Evolutionary conservation across 495 filamentous ascomycete genomes (phyloP).

Genomic region (Penicillium chermesinum): DNA sequence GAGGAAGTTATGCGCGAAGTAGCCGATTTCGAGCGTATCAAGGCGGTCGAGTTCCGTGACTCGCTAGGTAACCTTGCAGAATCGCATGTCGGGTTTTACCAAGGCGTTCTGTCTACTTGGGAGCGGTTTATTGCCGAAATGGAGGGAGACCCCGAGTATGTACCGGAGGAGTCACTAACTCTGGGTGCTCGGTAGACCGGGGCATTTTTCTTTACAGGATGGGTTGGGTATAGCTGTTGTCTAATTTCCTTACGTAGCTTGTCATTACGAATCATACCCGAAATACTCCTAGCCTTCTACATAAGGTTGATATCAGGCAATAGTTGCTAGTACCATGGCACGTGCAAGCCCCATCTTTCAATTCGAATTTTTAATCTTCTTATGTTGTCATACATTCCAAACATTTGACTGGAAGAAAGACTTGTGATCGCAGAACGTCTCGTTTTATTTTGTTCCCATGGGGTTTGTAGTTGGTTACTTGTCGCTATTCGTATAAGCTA

Average conservation of each 20-base stretch:
- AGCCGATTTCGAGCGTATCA: conserved; percentile 92
- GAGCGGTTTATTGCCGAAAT: conserved; percentile 84
- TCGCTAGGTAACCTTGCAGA: conserved; percentile 79
- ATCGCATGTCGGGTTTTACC: conserved; percentile 83
- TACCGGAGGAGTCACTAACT: conserved; percentile 9
- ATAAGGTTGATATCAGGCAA: no score
- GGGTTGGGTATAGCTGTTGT: conserved; percentile 16
- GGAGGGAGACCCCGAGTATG: conserved; percentile 54
- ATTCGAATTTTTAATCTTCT: no score
- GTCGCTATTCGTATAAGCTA: no score
- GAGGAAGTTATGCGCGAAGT: conserved; percentile 92
- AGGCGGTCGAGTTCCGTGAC: conserved; percentile 83
- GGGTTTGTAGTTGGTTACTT: no score
- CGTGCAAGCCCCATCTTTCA: no score
- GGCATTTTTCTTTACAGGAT: conserved; percentile 1
- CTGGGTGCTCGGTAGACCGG: conserved; percentile 4
- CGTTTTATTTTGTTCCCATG: no score
- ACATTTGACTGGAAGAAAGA: background rate
- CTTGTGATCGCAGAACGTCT: no score
- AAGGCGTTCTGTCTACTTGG: conserved; percentile 75
- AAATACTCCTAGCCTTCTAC: conserved; percentile 15
- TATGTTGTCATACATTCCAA: background rate
- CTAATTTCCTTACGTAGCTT: conserved; percentile 14
- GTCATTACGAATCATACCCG: conserved; percentile 21
- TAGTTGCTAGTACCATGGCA: no score